Conservation (phyloP, 2,329 filamentous ascomycete genomes). For the Taxawa tesnikishii region DNA sequence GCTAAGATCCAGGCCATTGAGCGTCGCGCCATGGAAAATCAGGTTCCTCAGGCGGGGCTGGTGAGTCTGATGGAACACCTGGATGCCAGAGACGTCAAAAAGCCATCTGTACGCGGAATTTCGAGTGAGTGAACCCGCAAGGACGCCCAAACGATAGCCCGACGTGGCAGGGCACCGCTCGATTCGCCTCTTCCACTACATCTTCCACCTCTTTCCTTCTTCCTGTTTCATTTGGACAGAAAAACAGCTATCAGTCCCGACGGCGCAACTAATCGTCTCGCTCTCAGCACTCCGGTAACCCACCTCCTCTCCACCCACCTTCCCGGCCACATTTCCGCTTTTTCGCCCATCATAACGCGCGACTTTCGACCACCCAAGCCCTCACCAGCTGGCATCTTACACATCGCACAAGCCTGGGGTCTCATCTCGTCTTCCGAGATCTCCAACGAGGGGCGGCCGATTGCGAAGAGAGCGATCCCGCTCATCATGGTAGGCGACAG, state of each 20-base stretch:
- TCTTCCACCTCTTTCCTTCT: background rate
- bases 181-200: no score
- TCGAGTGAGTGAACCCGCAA: slow-evolving; percentile 43
- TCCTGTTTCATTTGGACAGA: no score
- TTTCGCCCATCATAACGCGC: slow-evolving; percentile 71
- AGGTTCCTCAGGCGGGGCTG: slow-evolving; percentile 74
- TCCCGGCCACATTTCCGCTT: slow-evolving; percentile 41
- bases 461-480: slow-evolving; percentile 11
- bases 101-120: slow-evolving; percentile 90
- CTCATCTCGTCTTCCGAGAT: slow-evolving; percentile 31
- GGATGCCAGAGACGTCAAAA: slow-evolving; percentile 53
- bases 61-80: slow-evolving; percentile 70
- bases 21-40: slow-evolving; percentile 63
- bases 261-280: background rate
- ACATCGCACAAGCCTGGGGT: slow-evolving; percentile 70
- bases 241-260: background rate
- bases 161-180: no score
- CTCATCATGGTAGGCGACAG: slow-evolving; percentile 49
- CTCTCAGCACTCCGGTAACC: slow-evolving; percentile 54
- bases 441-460: slow-evolving; percentile 14
- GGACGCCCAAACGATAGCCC: no score
- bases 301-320: slow-evolving; percentile 69
- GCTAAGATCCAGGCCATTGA: slow-evolving; percentile 70
- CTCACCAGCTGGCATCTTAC: slow-evolving; percentile 72
- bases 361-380: slow-evolving; percentile 79